A percentile compares a stretch with the other conserved stretches of the same genome.
These are phyloP conservation scores for Penicillium sp. DNA, from an alignment of 2,329 filamentous ascomycete genomes.

Conservation along the genomic window DNA sequence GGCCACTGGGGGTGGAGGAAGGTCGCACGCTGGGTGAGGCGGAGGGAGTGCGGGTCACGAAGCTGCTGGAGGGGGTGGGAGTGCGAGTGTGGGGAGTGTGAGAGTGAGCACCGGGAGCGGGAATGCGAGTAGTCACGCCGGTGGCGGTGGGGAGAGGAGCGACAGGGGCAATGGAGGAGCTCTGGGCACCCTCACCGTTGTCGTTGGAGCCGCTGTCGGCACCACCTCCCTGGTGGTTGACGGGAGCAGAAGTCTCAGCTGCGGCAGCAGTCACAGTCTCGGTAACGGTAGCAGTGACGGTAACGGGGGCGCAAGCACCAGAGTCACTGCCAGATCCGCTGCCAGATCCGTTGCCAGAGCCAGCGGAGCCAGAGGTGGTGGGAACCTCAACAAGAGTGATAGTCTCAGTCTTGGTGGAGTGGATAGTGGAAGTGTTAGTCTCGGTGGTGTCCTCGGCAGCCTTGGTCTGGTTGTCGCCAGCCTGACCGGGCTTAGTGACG, in stretches of 20 bases:
- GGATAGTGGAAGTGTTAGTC: constrained; percentile 28
- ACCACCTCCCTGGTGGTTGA: constrained; percentile 10
- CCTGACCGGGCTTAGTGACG: constrained; percentile 13
- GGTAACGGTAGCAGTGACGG: constrained; percentile 21
- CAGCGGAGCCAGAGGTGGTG: constrained; percentile 15
- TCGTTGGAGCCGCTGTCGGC: not conserved
- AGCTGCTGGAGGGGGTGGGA: constrained; percentile 25
- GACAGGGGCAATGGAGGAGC: constrained; percentile 5
- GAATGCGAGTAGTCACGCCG: constrained; percentile 7
- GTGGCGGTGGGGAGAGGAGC: constrained; percentile 13
- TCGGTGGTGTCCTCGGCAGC: constrained; percentile 7
- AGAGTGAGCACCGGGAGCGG: constrained; percentile 20
- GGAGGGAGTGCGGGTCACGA: constrained; percentile 31
- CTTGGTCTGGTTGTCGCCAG: not conserved
- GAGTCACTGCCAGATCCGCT: constrained; percentile 4
- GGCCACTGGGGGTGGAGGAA: constrained; percentile 1
- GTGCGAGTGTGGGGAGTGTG: constrained; percentile 10
- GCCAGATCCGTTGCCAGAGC: not conserved
- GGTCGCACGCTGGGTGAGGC: not conserved
- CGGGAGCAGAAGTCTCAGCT: constrained; percentile 5
- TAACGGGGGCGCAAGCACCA: constrained; percentile 20
- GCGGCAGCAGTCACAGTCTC: not conserved
- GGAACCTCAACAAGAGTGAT: constrained; percentile 26
- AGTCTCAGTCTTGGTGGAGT: constrained; percentile 33
- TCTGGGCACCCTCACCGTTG: not conserved